Conservation (phyloP, 352 stramenopile genomes). For the Phytophthora citricola region DNA sequence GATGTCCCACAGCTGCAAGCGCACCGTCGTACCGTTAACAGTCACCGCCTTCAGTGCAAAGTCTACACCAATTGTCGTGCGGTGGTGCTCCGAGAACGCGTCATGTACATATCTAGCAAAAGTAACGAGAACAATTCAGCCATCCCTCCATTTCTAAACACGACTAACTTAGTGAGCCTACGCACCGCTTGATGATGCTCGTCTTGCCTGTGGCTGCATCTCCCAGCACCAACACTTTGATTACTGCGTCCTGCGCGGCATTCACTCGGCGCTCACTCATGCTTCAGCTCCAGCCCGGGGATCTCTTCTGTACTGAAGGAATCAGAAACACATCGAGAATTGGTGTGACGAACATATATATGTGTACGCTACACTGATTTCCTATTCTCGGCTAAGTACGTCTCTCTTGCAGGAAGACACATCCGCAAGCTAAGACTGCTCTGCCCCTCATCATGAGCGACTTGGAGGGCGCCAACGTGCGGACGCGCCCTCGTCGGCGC, state of each 20-base stretch:
- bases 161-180: neutral
- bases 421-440: slow-evolving; percentile 10
- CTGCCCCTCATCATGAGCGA: slow-evolving; percentile 32
- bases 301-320: neutral
- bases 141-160: too few species aligned
- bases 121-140: neutral
- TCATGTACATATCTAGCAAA: slow-evolving; percentile 86
- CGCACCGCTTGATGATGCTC: slow-evolving; percentile 93
- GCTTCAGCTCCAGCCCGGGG: slow-evolving; percentile 5
- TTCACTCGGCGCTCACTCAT: slow-evolving; percentile 80
- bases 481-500: slow-evolving; percentile 34
- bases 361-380: neutral
- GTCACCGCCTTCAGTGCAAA: slow-evolving; percentile 93
- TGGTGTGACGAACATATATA: too few species aligned
- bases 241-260: slow-evolving; percentile 87
- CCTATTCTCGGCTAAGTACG: neutral
- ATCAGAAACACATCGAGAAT: neutral
- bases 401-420: slow-evolving; percentile 17
- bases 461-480: slow-evolving; percentile 20
- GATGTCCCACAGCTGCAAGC: slow-evolving; percentile 95
- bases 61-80: slow-evolving; percentile 93
- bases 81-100: slow-evolving; percentile 92
- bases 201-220: slow-evolving; percentile 93
- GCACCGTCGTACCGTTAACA: slow-evolving; percentile 86
- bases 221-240: slow-evolving; percentile 93